Base-by-base conservation (phyloP, 2,329 filamentous ascomycete genomes). In the Fusarium fujikuroi region DNA sequence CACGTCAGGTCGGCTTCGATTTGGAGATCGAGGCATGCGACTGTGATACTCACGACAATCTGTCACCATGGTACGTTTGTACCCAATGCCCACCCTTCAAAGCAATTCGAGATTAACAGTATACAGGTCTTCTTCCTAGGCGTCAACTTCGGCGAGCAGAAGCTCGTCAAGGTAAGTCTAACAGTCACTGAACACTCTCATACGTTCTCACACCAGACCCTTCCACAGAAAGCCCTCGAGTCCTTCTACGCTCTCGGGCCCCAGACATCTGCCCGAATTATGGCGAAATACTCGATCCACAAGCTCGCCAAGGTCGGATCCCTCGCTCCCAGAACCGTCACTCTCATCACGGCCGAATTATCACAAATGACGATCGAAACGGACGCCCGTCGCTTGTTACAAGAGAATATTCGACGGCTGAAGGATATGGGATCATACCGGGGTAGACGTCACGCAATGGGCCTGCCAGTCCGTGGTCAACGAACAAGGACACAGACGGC, bases 281-380 rank as follows among this genome's bases (percentile, higher is more conserved):
- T 98, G 86, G 93, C 96, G 74, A 95, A 94, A 79, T 92, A 94
- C 85, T 92, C 92, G 77, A 97, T 99, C 80, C 93, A 97, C 84
- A 92, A 94, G 36, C 92, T 90, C 64, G 93, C 93, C 74, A 93
- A 91, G 79, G 87, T 98, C 75, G 93, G 93, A 80, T 87, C 90
- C 12, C 85, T 99, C 25, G 87, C 90, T 49, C 90, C 92, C 67
- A 91, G 92, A 81, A 95, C 94, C 69, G 85, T 97, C 75, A 92
- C 94, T 59, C 92, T 93, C 60, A 87, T 99, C 69, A 96, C 93
- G 28, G 92, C 92, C 57, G 94, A 97, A 79, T 87, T 99, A 44
- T 93, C 94, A 21, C 92, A 91, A 61, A 95, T 99, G 94, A 97
- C 93, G 68, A 94, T 98, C 78, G 96, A 98, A 83, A 97, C 93